Base-by-base conservation (phyloP, 805 yeast genomes). In the Lipomyces starkeyi region DNA sequence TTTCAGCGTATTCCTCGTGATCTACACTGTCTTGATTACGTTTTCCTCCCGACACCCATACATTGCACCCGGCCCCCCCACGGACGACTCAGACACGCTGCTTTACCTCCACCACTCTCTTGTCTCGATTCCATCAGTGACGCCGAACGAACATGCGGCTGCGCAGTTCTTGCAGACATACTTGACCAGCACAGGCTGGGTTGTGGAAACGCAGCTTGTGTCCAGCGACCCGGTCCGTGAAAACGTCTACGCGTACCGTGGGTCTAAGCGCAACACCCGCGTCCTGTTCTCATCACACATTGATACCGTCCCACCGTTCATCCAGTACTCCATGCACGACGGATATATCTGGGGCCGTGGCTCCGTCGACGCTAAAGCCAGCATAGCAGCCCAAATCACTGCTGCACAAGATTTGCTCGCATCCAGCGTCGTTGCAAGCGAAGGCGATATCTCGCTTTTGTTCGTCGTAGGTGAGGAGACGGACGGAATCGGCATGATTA, bases 381-480 rank as follows among this genome's bases (percentile, higher is more conserved):
- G 91, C 9, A 87, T 89, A 20, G 89, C 91, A 0, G 76, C 90
- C 0, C 91, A 88, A 73, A 79, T 88, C 5, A 78, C 82, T 35
- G 86, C 91, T 0, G 82, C 83, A 35, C 76, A 83, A n/a, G 84
- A 85, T 54, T 74, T 89, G 49, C 67, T 82, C 4, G 74, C 79
- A 2, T 75, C 76, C 1, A 80, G 80, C 0, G 72, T 76, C 22
- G 72, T 86, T 20, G 66, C 73, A 9, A 52, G n/a, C 8, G 85
- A 83, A 58, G 90, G 89, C 14, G 91, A 89, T 65, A 81, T 86
- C 6, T 78, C 86, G 0, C 76, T 89, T 9, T 77, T 89, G 59
- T 88, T 80, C 74, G 93, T 88, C 5, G 89, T 88, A n/a, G 90
- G 88, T 2, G 93, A 89, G 76, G 93, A 89, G 74, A 79, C 81